These are phyloP conservation scores for Crithidia fasciculata DNA, from an alignment of 208 protist genomes.

Conservation along the genomic window DNA sequence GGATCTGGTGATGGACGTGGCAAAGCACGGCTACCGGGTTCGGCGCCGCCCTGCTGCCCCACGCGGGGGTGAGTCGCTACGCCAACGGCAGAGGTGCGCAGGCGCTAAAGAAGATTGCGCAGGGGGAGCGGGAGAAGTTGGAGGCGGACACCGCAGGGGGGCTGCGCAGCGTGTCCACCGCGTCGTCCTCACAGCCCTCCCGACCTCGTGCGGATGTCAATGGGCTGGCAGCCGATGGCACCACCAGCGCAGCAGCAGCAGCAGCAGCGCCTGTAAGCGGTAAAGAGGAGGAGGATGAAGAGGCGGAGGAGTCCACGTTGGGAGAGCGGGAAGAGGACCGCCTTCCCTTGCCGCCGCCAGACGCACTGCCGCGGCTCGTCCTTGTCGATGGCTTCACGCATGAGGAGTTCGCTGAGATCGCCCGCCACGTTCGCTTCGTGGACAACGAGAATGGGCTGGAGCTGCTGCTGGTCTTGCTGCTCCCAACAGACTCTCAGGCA, in stretches of 20 bases:
- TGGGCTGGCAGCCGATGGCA: too few species aligned
- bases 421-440: conserved; percentile 71
- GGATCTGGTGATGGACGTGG: conserved; percentile 49
- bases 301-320: background rate
- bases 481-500: conserved; percentile 31
- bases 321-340: conserved; percentile 23
- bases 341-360: conserved; percentile 32
- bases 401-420: conserved; percentile 74
- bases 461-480: conserved; percentile 72
- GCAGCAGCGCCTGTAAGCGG: background rate
- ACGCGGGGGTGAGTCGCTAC: conserved; percentile 41
- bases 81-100: conserved; percentile 36
- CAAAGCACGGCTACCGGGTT: conserved; percentile 54
- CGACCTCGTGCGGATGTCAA: too few species aligned
- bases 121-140: conserved; percentile 23
- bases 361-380: conserved; percentile 69
- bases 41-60: conserved; percentile 26
- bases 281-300: background rate
- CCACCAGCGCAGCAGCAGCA: too few species aligned
- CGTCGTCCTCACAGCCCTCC: background rate
- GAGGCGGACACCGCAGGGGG: background rate
- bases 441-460: conserved; percentile 69
- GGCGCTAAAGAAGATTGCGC: conserved; percentile 21
- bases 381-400: conserved; percentile 86
- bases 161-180: background rate